These are phyloP conservation scores for Camellia granthamiana DNA, from an alignment of 148 eudicot species.

Conservation along the genomic window DNA sequence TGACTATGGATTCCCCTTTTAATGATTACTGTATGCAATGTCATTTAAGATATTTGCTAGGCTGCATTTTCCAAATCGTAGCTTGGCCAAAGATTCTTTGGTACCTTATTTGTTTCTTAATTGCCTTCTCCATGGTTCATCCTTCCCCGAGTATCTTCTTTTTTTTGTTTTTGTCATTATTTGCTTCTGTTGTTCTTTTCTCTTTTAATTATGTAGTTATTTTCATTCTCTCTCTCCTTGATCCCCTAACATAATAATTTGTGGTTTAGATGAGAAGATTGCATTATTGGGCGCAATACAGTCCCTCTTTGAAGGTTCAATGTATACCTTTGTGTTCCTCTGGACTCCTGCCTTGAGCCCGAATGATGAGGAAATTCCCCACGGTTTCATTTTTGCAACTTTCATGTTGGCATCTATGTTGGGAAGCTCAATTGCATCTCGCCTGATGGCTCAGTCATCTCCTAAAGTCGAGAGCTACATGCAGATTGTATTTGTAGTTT, in stretches of 20 bases:
- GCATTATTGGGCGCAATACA: conserved; percentile 96
- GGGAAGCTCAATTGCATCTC: conserved; percentile 92
- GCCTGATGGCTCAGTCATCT: conserved; percentile 67
- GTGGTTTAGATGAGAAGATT: conserved; percentile 82
- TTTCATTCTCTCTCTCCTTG: background rate
- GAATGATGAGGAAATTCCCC: conserved; percentile 91
- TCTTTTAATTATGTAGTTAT: too few relatives aligned
- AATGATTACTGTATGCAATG: background rate
- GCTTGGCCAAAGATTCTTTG: background rate
- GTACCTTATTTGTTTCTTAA: background rate
- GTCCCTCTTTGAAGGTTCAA: conserved; percentile 95
- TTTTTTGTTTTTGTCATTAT: background rate
- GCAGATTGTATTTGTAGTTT: conserved; percentile 84
- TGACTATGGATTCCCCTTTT: background rate
- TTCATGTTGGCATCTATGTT: conserved; percentile 98
- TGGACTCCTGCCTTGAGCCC: conserved; percentile 99
- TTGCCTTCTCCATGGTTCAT: background rate
- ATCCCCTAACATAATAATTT: background rate
- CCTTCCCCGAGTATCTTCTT: background rate
- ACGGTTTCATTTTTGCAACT: conserved; percentile 94
- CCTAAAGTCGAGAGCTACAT: conserved; percentile 87
- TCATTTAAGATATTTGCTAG: background rate
- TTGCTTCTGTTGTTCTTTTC: background rate
- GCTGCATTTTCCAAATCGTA: background rate
- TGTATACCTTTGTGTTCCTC: conserved; percentile 95